A percentile compares a stretch with the other conserved stretches of the same genome.
phyloP scores from a whole-genome alignment of 148 eudicot species.

The Camellia japonica region DNA sequence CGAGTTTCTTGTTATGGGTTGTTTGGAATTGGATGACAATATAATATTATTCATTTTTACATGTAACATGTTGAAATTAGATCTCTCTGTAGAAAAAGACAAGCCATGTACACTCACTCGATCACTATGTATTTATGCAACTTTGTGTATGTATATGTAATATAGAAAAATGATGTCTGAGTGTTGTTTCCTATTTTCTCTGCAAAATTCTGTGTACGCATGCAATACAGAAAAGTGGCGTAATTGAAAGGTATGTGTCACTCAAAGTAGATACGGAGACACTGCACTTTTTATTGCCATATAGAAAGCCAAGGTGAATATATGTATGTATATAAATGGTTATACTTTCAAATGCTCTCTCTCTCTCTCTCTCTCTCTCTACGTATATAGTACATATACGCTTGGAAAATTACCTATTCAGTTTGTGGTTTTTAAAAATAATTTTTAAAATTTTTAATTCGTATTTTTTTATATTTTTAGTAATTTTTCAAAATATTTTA shows the following conservation, averaged over 20 bases:
- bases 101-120: background rate
- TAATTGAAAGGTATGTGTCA: background rate
- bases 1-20: conserved; percentile 7
- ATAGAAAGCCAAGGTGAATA: background rate
- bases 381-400: too few relatives aligned
- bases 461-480: too few relatives aligned
- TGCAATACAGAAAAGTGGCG: too few relatives aligned
- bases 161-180: background rate
- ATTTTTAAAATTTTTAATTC: too few relatives aligned
- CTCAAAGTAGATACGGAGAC: background rate
- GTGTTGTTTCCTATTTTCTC: background rate
- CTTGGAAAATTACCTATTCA: too few relatives aligned
- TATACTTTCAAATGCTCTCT: background rate
- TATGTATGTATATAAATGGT: background rate
- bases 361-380: too few relatives aligned
- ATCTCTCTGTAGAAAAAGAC: background rate
- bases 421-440: too few relatives aligned
- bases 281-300: background rate
- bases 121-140: too few relatives aligned
- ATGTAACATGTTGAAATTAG: background rate
- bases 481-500: too few relatives aligned
- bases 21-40: background rate
- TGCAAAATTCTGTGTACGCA: background rate
- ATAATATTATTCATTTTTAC: background rate
- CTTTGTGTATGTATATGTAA: background rate